Evolutionary conservation across 768 basidiomycete genomes (phyloP).

Genomic region (Lentinula sp.): DNA sequence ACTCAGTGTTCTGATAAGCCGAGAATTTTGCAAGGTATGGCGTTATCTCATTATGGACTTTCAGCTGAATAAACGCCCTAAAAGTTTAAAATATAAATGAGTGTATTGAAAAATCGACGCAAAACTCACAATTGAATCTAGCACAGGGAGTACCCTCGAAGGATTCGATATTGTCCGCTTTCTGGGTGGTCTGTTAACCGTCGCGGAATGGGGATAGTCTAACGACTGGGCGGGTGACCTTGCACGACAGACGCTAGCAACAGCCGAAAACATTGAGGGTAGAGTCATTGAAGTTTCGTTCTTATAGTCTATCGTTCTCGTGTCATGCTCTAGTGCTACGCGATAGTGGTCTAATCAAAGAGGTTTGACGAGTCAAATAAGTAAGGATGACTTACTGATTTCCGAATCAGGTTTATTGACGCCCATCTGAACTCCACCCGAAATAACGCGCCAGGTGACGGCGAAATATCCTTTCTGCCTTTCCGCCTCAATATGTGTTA

Average conservation of each 20-base stretch:
- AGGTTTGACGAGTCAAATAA: not conserved
- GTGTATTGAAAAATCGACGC: not conserved
- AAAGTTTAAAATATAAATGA: not conserved
- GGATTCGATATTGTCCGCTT: constrained; percentile 1
- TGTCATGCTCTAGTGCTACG: not conserved
- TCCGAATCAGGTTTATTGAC: not conserved
- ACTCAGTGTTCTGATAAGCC: not conserved
- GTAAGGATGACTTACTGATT: not conserved
- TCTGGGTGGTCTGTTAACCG: not conserved
- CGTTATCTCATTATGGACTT: not conserved
- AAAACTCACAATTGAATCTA: not conserved
- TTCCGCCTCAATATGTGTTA: constrained; percentile 26
- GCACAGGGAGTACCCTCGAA: not conserved
- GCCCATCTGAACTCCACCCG: constrained; percentile 69
- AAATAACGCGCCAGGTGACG: constrained; percentile 71
- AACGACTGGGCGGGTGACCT: not conserved
- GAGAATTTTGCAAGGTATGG: not conserved
- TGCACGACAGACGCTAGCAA: not conserved
- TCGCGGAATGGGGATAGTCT: not conserved
- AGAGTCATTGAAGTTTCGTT: not conserved
- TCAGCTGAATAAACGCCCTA: not conserved
- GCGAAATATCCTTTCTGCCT: constrained; percentile 51
- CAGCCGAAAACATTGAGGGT: not conserved
- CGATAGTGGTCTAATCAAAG: not conserved
- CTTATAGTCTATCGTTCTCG: not conserved